Evolutionary conservation across 352 stramenopile species (phyloP).

Genomic region (Thraustochytrium sp.): DNA sequence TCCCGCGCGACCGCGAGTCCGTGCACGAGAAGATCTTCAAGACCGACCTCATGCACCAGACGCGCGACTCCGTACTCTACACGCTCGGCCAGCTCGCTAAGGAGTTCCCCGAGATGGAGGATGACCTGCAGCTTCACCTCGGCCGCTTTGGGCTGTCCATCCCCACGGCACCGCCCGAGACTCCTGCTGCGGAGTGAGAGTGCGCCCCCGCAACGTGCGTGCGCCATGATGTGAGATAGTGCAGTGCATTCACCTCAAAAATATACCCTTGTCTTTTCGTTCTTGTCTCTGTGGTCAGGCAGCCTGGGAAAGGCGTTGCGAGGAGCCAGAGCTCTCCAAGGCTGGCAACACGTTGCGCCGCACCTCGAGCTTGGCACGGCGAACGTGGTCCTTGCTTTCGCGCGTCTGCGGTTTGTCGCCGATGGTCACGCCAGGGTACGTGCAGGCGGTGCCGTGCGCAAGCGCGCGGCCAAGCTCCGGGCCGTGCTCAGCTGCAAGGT

Average conservation of each 20-base stretch:
- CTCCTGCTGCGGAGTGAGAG: not conserved
- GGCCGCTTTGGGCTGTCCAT: constrained; percentile 69
- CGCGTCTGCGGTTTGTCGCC: not conserved
- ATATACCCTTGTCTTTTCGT: too few relatives aligned
- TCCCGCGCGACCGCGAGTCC: not conserved
- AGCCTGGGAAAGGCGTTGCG: too few relatives aligned
- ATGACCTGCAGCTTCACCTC: constrained; percentile 65
- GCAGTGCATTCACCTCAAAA: too few relatives aligned
- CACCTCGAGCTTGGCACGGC: not conserved
- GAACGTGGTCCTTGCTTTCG: not conserved
- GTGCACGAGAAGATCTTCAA: constrained; percentile 73
- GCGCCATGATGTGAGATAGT: too few relatives aligned
- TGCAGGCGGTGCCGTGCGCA: not conserved
- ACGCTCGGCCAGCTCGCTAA: constrained; percentile 81
- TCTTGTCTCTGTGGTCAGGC: too few relatives aligned
- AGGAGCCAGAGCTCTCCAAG: too few relatives aligned
- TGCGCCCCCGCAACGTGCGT: too few relatives aligned
- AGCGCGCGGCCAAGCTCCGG: not conserved
- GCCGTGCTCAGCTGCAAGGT: not conserved
- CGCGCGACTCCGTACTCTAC: constrained; percentile 74
- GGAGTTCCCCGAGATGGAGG: constrained; percentile 85
- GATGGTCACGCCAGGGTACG: not conserved
- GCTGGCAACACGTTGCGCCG: not conserved
- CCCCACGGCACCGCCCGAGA: constrained; percentile 63
- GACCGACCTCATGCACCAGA: constrained; percentile 62